Percentiles rank a stretch among this genome's conserved stretches.
Conservation (phyloP, 805 yeast genomes). For the Saturnispora galanensis region DNA sequence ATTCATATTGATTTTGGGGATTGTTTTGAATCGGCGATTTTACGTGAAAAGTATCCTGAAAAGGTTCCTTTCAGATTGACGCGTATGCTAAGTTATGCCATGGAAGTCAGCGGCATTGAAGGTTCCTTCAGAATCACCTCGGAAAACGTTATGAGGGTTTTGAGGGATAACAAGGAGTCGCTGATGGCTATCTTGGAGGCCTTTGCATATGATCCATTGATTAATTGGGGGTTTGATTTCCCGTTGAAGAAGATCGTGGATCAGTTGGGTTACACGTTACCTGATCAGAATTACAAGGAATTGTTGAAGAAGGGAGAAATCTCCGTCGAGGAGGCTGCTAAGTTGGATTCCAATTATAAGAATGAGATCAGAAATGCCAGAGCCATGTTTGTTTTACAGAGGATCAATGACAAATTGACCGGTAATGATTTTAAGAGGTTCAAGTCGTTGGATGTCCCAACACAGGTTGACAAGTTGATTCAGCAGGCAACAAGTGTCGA, state of each 20-base stretch:
- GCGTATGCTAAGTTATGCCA: constrained; percentile 93
- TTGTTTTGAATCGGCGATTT: constrained; percentile 95
- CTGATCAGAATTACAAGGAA: constrained; percentile 61
- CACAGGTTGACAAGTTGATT: constrained; percentile 87
- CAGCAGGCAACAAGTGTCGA: constrained; percentile 96
- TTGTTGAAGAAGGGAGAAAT: constrained; percentile 62
- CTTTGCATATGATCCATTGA: constrained; percentile 95
- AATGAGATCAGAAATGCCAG: constrained; percentile 74
- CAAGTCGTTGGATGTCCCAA: constrained; percentile 65
- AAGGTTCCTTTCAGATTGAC: constrained; percentile 96
- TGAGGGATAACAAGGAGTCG: constrained; percentile 90
- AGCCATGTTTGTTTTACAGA: constrained; percentile 77
- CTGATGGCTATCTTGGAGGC: constrained; percentile 97
- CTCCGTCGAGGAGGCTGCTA: constrained; percentile 65
- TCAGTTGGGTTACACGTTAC: constrained; percentile 44
- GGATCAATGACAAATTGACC: constrained; percentile 85
- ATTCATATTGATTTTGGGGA: constrained; percentile 98
- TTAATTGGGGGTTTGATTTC: constrained; percentile 96
- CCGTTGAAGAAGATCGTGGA: constrained; percentile 73
- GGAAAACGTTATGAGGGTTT: constrained; percentile 92
- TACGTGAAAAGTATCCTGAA: constrained; percentile 95
- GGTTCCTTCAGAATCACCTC: constrained; percentile 95
- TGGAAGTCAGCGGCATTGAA: constrained; percentile 98
- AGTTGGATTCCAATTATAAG: constrained; percentile 61
- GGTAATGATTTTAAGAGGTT: constrained; percentile 84